Base-by-base conservation (phyloP, 2,329 filamentous ascomycete species). In the Cercospora sojina region DNA sequence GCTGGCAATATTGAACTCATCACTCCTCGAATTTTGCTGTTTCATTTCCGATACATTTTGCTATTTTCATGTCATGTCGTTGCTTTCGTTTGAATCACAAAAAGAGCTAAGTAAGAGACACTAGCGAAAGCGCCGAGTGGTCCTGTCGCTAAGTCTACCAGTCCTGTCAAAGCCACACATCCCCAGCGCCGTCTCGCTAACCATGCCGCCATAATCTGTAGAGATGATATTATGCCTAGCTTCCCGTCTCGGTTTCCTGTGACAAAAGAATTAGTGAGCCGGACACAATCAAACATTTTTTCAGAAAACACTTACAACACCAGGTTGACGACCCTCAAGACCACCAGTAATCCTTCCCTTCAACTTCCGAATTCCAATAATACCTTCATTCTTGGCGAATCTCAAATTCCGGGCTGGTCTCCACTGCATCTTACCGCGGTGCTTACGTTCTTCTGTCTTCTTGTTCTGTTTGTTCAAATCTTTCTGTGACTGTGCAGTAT, bases 391-490 rank as follows among this genome's bases (percentile, higher is more conserved):
- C 80, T 95, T 96, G 51, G 90, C 93, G 77, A 97, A 98, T 71
- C 89, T 88, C 23, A 88, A 83, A 76, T 97, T 97, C 47, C 94
- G 85, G 77, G 93, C 91, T 0, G 94, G 93, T 75, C 89, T 91
- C 93, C 93, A 98, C 78, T 98, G 94, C 92, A 97, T 96, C 76
- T 97, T 74, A 0, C 94, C 94, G 10, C 93, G 85, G 72, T 97
- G 93, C 80, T 93, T 92, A 0, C 93, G 87, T 77, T 93, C 90
- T 76, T 97, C 84, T 55, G 82, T 80, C 57, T 91, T 88, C 69
- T 90, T 87, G 75, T 89, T 92, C 69, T 88, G 85, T 64, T 83
- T 83, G 73, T 87, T 88, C 76, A 90, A 87, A 23, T 89, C 85
- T 76, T 88, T 88, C 75, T 68, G 70, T 18, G 72, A 70, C 67